These are phyloP conservation scores for Ophiognomonia clavigignenti-juglandacearum DNA, from an alignment of 2,329 filamentous ascomycete genomes.

Conservation along the genomic window DNA sequence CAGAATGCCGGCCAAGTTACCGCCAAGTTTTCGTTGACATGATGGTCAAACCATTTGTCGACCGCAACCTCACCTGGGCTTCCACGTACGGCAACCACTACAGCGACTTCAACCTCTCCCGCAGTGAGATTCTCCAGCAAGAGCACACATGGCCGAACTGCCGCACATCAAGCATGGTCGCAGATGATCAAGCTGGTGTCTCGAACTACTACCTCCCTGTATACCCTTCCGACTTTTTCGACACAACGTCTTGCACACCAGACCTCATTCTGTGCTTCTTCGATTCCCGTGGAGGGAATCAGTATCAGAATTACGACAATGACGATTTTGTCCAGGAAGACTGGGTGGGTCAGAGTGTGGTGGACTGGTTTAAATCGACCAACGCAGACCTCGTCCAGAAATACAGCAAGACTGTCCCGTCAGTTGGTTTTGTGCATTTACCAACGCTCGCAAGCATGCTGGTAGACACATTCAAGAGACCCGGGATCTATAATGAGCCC, in stretches of 20 bases:
- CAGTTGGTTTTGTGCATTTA: too few species aligned
- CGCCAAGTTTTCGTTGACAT: constrained; percentile 43
- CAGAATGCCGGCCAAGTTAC: constrained; percentile 47
- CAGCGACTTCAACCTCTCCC: constrained; percentile 42
- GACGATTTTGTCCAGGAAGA: too few species aligned
- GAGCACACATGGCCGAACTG: constrained; percentile 21
- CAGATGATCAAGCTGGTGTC: constrained; percentile 18
- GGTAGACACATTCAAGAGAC: too few species aligned
- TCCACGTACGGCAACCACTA: constrained; percentile 60
- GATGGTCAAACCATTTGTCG: constrained; percentile 42
- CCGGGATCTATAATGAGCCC: constrained; percentile 30
- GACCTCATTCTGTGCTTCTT: constrained; percentile 64
- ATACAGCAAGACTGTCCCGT: too few species aligned
- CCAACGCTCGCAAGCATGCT: too few species aligned
- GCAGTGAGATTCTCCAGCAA: constrained; percentile 23
- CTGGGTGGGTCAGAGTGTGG: too few species aligned
- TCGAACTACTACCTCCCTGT: constrained; percentile 29
- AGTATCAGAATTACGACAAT: too few species aligned
- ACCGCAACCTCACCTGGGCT: constrained; percentile 44
- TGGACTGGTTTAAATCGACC: too few species aligned
- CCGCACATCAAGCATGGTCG: constrained; percentile 22
- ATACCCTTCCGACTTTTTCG: constrained; percentile 19
- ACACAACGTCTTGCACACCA: constrained; percentile 32
- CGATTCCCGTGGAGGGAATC: constrained; percentile 49
- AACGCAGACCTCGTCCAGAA: too few species aligned